Evolutionary conservation across 441 rosid species (phyloP), one percentile per base, ranked within the genome.

Genomic region (Arabidopsis hybrid): DNA sequence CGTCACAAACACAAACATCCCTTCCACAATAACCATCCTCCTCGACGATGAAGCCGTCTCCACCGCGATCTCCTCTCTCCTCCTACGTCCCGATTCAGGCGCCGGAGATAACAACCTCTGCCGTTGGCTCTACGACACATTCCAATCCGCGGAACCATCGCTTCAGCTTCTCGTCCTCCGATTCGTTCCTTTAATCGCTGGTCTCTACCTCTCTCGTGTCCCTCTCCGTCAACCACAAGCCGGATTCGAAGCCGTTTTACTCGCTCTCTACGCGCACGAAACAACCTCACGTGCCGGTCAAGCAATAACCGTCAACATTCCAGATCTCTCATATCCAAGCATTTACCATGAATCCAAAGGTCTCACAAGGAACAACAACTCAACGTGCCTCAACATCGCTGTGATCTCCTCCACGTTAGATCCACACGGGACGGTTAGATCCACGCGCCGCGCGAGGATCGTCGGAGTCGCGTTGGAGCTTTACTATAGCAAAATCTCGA

Each of bases 41-140:
- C 97, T 94, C 80, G 76, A 81, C 35, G 83, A 86, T 67, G 79
- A 83, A 2, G 38, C 79, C 58, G 70, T 88, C 71, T 81, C 86
- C 76, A 61, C 88, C 78, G 81, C 84, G 14, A 84, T 94, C 63
- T 85, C 94, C 10, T 12, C 88, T 68, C 91, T 86, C 75, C 91
- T 92, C 74, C 89, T 74, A 36, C 82, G 74, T 14, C 94, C 91
- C 0, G 80, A 83, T 35, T 89, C 97, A 6, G 97, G 99, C 50
- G 74, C 97, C 35, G 97, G 97, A 0, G 95, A 89, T 53, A 80
- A 88, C 75, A 86, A 84, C 70, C 92, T 92, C 64, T 94, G 97
- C 69, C 89, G 95, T 4, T 92, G 97, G 99, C 89, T 94, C 43
- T 94, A 94, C 77, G 97, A 94, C 62, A 87, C 97, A 4, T 92